phyloP scores from a whole-genome alignment of 2,329 filamentous ascomycete species.

The Claviceps capensis region DNA sequence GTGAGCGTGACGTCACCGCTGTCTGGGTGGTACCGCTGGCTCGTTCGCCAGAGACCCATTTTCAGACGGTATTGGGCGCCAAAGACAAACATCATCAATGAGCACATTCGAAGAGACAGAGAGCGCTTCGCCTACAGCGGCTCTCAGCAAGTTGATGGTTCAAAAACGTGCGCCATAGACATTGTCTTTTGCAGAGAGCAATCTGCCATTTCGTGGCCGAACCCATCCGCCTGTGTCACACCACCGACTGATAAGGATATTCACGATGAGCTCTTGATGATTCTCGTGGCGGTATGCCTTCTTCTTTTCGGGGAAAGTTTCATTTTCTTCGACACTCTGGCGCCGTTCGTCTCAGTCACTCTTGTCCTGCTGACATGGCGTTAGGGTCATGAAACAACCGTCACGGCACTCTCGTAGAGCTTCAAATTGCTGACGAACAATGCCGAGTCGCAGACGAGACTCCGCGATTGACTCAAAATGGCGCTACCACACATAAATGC shows the following conservation, averaged over 20 bases:
- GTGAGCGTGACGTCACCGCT: neutral
- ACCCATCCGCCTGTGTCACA: neutral
- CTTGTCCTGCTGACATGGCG: neutral
- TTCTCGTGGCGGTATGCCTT: constrained; percentile 5
- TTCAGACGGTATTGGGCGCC: neutral
- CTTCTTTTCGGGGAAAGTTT: too few relatives aligned
- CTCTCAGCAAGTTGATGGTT: neutral
- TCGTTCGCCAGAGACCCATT: neutral
- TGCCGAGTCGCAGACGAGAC: constrained; percentile 5
- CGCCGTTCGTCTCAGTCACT: too few relatives aligned
- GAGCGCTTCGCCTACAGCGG: neutral
- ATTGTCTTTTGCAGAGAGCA: constrained; percentile 3
- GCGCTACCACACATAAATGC: constrained; percentile 3
- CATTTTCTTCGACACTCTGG: too few relatives aligned
- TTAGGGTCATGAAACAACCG: constrained; percentile 13
- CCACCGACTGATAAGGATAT: constrained; percentile 7
- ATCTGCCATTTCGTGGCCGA: neutral
- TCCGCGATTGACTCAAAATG: constrained; percentile 10
- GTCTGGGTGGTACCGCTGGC: neutral
- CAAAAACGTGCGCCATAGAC: constrained; percentile 4
- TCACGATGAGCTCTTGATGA: constrained; percentile 12
- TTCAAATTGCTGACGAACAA: constrained; percentile 11
- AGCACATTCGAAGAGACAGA: neutral
- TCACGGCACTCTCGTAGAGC: constrained; percentile 9
- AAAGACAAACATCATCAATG: neutral